A percentile compares a stretch with the other conserved stretches of the same genome.
Conservation (phyloP, 2,329 filamentous ascomycete species). For the Beauveria scarabaeidicola region DNA sequence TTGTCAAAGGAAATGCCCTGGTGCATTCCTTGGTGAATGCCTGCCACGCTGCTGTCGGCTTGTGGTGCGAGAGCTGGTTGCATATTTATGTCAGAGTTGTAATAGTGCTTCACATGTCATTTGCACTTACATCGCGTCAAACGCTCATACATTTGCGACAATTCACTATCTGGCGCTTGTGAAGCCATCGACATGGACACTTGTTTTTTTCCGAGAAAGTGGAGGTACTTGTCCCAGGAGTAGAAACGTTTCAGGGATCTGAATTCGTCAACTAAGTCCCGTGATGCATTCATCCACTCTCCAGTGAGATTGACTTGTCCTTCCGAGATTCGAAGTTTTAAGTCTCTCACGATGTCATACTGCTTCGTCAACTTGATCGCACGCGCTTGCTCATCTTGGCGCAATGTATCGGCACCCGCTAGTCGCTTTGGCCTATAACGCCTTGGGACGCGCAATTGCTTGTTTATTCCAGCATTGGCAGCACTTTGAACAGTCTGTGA, state of each 20-base stretch:
- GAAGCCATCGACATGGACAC: slow-evolving; percentile 15
- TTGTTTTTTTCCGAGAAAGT: slow-evolving; percentile 39
- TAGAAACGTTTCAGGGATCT: slow-evolving; percentile 56
- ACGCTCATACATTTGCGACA: slow-evolving; percentile 48
- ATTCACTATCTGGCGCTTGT: slow-evolving; percentile 30
- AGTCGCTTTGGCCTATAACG: slow-evolving; percentile 39
- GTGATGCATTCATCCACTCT: slow-evolving; percentile 51
- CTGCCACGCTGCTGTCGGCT: slow-evolving; percentile 14
- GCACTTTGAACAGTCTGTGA: background rate
- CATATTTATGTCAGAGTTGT: background rate
- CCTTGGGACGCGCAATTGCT: slow-evolving; percentile 21
- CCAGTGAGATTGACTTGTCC: slow-evolving; percentile 36
- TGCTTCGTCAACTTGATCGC: slow-evolving; percentile 31
- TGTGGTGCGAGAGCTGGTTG: slow-evolving; percentile 26
- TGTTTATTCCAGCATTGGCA: background rate
- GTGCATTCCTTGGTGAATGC: slow-evolving; percentile 35
- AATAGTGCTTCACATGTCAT: background rate
- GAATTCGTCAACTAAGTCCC: slow-evolving; percentile 54
- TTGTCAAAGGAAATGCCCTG: slow-evolving; percentile 71
- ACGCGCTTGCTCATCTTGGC: slow-evolving; percentile 35
- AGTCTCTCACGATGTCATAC: slow-evolving; percentile 35
- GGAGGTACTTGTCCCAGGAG: slow-evolving; percentile 56
- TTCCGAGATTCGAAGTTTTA: slow-evolving; percentile 33
- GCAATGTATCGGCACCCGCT: slow-evolving; percentile 34
- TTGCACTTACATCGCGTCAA: slow-evolving; percentile 42